Percentiles rank a stretch among this genome's conserved stretches.
phyloP scores from a whole-genome alignment of 768 basidiomycete genomes.

The Suillus spraguei region DNA sequence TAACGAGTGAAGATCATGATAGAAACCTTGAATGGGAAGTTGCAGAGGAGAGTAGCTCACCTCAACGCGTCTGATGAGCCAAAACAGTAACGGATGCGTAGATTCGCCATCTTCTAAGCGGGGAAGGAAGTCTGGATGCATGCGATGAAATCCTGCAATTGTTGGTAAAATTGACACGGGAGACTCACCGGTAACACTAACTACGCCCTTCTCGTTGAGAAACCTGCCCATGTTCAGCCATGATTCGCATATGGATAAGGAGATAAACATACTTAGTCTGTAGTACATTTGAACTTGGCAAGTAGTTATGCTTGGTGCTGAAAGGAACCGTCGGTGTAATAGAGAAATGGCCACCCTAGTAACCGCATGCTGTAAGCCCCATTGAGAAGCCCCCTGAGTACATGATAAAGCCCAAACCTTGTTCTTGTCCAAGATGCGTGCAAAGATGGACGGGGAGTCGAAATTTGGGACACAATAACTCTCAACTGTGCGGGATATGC shows the following conservation, averaged over 20 bases:
- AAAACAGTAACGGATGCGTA: conserved; percentile 71
- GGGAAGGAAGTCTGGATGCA: conserved; percentile 70
- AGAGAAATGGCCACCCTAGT: conserved; percentile 87
- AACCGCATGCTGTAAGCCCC: background rate
- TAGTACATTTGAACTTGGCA: conserved; percentile 81
- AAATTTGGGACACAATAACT: conserved; percentile 93
- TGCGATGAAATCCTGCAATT: conserved; percentile 12
- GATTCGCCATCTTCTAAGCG: conserved; percentile 47
- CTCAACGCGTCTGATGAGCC: conserved; percentile 85
- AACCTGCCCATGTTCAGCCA: conserved; percentile 44
- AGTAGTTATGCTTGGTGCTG: conserved; percentile 79
- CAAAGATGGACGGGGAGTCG: conserved; percentile 92
- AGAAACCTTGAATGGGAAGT: background rate
- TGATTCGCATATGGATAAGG: background rate
- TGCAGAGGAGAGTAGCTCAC: conserved; percentile 29
- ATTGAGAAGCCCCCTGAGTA: conserved; percentile 9
- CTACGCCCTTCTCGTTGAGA: conserved; percentile 87
- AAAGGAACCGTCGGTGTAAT: conserved; percentile 74
- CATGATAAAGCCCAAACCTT: conserved; percentile 41
- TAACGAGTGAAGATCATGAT: conserved; percentile 27
- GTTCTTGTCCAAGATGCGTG: conserved; percentile 84
- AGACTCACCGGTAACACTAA: conserved; percentile 69
- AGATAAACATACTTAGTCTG: conserved; percentile 65
- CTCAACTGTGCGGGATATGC: conserved; percentile 57
- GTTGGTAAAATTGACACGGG: background rate